Conservation (phyloP, 331 rosid genomes). For the Pyrus hybrid region DNA sequence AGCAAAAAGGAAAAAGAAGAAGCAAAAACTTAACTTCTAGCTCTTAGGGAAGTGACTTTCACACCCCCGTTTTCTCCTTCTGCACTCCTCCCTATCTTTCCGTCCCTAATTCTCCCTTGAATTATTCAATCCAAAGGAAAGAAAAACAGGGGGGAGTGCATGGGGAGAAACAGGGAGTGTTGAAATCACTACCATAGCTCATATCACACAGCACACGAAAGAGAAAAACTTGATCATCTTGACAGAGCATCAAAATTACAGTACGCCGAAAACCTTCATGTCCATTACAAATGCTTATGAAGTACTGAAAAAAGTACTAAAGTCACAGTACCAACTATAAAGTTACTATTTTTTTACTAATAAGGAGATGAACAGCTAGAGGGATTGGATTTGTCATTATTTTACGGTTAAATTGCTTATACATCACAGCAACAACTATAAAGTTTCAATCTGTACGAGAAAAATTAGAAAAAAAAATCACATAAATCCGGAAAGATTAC, state of each 20-base stretch:
- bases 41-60: background rate
- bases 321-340: background rate
- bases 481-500: background rate
- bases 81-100: background rate
- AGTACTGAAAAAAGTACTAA: background rate
- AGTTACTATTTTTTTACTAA: background rate
- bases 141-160: background rate
- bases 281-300: background rate
- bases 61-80: background rate
- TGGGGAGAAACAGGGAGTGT: background rate
- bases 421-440: background rate
- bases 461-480: background rate
- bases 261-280: background rate
- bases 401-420: background rate
- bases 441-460: background rate
- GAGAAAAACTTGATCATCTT: background rate
- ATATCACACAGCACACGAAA: background rate
- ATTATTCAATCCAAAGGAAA: background rate
- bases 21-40: background rate
- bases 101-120: background rate
- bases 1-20: background rate
- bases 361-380: background rate
- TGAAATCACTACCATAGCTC: background rate
- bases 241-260: background rate
- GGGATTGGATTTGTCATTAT: background rate